phyloP scores from a whole-genome alignment of 768 basidiomycete species.

The Trametes elegans region DNA sequence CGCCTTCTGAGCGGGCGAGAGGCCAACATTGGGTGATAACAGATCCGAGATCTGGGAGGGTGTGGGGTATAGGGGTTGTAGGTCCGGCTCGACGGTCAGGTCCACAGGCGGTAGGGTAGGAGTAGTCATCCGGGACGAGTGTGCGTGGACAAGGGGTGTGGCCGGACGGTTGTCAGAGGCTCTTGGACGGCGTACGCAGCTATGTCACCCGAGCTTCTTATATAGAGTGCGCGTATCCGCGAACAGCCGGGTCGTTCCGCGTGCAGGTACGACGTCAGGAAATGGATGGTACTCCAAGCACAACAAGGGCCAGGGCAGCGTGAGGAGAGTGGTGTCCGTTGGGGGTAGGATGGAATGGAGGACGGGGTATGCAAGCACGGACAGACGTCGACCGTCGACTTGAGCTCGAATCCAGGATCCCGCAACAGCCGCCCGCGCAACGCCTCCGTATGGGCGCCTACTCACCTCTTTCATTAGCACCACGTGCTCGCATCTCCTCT shows the following conservation, averaged over 20 bases:
- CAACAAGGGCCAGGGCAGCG: neutral
- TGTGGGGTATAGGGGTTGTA: constrained; percentile 77
- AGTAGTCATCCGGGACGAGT: constrained; percentile 30
- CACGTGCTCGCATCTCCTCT: constrained; percentile 5
- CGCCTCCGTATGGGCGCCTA: constrained; percentile 9
- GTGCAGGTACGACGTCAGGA: neutral
- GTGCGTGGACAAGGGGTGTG: neutral
- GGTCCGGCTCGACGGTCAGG: constrained; percentile 72
- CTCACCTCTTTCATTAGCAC: neutral
- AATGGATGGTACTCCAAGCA: neutral
- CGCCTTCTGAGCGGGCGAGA: constrained; percentile 63
- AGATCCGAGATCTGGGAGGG: constrained; percentile 58
- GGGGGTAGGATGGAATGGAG: neutral
- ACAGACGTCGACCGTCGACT: too few relatives aligned
- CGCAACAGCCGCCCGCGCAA: constrained; percentile 3
- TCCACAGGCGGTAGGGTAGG: constrained; percentile 41
- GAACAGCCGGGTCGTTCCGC: neutral
- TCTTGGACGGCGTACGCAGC: neutral
- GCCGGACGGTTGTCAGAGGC: constrained; percentile 8
- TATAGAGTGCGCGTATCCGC: neutral
- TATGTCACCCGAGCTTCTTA: neutral
- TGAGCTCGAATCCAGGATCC: neutral
- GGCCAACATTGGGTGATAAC: constrained; percentile 64
- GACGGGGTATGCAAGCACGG: neutral
- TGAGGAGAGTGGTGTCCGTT: neutral